phyloP scores from a whole-genome alignment of 208 protist species.

The Porcisia hertigi region DNA sequence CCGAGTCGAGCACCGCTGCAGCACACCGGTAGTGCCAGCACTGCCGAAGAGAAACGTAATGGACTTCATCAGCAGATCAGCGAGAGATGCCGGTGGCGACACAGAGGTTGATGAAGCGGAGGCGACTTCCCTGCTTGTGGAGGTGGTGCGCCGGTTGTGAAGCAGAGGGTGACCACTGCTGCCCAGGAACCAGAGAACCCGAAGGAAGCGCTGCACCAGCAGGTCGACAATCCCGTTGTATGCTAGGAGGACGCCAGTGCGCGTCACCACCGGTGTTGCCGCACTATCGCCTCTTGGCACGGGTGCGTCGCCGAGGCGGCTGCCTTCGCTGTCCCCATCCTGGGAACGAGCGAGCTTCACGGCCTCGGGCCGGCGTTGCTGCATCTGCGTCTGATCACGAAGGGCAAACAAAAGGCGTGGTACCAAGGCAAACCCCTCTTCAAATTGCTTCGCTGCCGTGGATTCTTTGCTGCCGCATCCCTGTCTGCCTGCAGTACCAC shows the following conservation, averaged over 20 bases:
- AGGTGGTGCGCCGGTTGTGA: not conserved
- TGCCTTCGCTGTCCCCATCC: not conserved
- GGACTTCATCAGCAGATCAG: slow-evolving; percentile 11
- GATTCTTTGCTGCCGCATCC: not conserved
- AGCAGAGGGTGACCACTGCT: slow-evolving; percentile 43
- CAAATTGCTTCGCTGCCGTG: slow-evolving; percentile 14
- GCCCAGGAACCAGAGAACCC: slow-evolving; percentile 49
- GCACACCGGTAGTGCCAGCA: slow-evolving; percentile 39
- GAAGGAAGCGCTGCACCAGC: slow-evolving; percentile 45
- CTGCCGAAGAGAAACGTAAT: slow-evolving; percentile 17
- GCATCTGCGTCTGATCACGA: slow-evolving; percentile 17
- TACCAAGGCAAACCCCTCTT: slow-evolving; percentile 31
- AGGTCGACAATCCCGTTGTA: slow-evolving; percentile 39
- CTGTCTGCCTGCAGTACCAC: not conserved
- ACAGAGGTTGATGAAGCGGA: not conserved
- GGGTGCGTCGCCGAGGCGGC: not conserved
- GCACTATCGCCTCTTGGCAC: not conserved
- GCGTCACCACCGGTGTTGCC: not conserved
- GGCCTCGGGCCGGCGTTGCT: not conserved
- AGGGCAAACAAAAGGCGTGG: slow-evolving; percentile 42
- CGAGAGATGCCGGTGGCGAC: not conserved
- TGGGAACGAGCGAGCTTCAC: slow-evolving; percentile 12
- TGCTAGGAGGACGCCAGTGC: slow-evolving; percentile 31
- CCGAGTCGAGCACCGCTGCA: slow-evolving; percentile 39
- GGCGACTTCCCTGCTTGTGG: not conserved